Evolutionary conservation across 192 early-diverging fungal genomes (phyloP), one percentile per base, ranked within the genome.

Genomic region (Rhizophagus sp.): DNA sequence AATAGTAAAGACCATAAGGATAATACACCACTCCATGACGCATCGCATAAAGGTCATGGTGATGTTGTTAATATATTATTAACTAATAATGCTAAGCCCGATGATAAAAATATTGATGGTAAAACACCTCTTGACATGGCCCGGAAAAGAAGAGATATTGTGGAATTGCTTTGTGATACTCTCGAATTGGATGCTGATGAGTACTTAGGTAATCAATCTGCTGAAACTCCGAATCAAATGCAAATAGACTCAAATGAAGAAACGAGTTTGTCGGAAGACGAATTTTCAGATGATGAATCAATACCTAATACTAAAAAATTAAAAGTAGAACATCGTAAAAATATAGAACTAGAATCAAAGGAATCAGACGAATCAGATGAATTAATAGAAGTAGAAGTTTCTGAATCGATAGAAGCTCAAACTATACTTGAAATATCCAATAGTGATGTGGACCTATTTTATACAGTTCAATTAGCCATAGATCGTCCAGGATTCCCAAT

Each of bases 21-120:
- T 22, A 84, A 89, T 62, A 93, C 92, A 6, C 89, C 91, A 6
- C 80, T 94, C 25, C 93, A 94, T 67, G 87, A 92, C 30, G 92
- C 93, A 10, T 88, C 91, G 27, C 85, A 90, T 25, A 84, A 87
- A 65, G 86, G 88, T 1, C 87, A 85, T 76, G 79, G 77, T 10
- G 86, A 87, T 34, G 83, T 83, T 72, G 85, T 89, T 1, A 82
- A 87, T 34, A 62, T 91, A 0, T 79, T 91, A 41, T 70, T 91
- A 10, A 74, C 83, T 15, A 80, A 87, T 80, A 86, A 85, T 64
- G 87, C 88, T 13, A 36, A 49, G 10, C 78, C 65, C 12, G 36
- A 71, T 25, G n/a, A 25, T 44, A 79, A 71, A 69, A 79, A 79
- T 69, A 19, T 22, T 12, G 67, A 79, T 36, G 67, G 39, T 25